Evolutionary conservation across 139 green algal genomes (phyloP).

Genomic region (Nannochloris sp.): DNA sequence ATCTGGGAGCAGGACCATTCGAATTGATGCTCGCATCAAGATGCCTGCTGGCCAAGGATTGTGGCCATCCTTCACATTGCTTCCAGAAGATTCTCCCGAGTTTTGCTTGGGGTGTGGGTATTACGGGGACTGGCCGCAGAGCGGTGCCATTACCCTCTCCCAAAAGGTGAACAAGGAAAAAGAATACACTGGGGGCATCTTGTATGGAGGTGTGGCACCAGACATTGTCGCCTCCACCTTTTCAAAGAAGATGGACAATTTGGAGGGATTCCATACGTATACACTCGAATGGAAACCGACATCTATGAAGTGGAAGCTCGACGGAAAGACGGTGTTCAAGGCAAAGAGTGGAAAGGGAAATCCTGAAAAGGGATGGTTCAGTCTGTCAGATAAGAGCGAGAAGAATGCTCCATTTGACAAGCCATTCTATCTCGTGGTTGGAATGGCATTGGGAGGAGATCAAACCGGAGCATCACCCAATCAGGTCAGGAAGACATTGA

Average conservation of each 20-base stretch:
- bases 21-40: constrained; percentile 14
- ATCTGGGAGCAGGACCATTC: background rate
- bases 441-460: constrained; percentile 33
- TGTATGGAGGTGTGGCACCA: constrained; percentile 7
- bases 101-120: constrained; percentile 12
- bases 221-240: background rate
- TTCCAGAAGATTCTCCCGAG: constrained; percentile 1
- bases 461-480: constrained; percentile 4
- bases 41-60: constrained; percentile 10
- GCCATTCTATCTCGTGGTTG: constrained; percentile 40
- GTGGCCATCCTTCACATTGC: constrained; percentile 24
- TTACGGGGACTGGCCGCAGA: constrained; percentile 19
- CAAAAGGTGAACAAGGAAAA: constrained; percentile 17
- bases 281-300: constrained; percentile 6
- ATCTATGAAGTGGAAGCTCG: constrained; percentile 5
- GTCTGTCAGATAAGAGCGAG: background rate
- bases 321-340: constrained; percentile 5
- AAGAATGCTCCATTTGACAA: constrained; percentile 30
- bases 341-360: background rate
- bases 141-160: constrained; percentile 18
- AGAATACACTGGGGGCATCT: constrained; percentile 1
- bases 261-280: constrained; percentile 7
- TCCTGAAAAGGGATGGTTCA: constrained; percentile 5
- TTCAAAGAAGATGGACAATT: background rate
- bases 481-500: background rate